phyloP scores from a whole-genome alignment of 2,329 filamentous ascomycete species.

The Diaporthe longicolla region DNA sequence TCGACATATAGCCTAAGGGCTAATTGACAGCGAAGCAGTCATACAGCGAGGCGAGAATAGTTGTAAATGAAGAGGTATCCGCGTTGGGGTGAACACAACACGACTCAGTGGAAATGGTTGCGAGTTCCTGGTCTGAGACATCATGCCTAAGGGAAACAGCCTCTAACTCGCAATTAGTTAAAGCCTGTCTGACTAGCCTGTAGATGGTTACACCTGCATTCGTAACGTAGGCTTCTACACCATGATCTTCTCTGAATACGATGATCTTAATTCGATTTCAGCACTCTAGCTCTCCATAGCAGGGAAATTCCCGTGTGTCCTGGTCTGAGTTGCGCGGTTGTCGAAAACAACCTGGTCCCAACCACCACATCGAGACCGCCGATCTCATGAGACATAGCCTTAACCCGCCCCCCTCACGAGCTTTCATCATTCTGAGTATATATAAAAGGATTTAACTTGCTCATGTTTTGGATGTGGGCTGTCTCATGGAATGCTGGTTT shows the following conservation, averaged over 20 bases:
- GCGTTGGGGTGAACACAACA: neutral
- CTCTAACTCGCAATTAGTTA: slow-evolving; percentile 8
- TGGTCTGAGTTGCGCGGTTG: neutral
- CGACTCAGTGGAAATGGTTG: neutral
- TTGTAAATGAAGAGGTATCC: neutral
- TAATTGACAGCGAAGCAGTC: no score
- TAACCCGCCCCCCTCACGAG: neutral
- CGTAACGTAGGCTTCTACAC: neutral
- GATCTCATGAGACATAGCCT: neutral
- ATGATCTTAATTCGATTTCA: slow-evolving; percentile 14
- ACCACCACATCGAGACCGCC: neutral
- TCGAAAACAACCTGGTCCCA: neutral
- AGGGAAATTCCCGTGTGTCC: neutral
- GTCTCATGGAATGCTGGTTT: slow-evolving; percentile 6
- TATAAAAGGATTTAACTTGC: neutral
- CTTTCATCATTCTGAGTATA: neutral
- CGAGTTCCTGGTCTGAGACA: slow-evolving; percentile 15
- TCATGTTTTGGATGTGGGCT: neutral
- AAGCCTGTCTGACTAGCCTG: slow-evolving; percentile 25
- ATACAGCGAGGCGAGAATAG: no score
- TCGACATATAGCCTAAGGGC: no score
- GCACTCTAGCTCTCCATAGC: neutral
- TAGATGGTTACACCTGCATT: neutral
- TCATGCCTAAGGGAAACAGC: neutral
- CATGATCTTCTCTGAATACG: neutral